A percentile compares a stretch with the other conserved stretches of the same genome.
phyloP scores from a whole-genome alignment of 495 filamentous ascomycete genomes.

The Durotheca rogersii region DNA sequence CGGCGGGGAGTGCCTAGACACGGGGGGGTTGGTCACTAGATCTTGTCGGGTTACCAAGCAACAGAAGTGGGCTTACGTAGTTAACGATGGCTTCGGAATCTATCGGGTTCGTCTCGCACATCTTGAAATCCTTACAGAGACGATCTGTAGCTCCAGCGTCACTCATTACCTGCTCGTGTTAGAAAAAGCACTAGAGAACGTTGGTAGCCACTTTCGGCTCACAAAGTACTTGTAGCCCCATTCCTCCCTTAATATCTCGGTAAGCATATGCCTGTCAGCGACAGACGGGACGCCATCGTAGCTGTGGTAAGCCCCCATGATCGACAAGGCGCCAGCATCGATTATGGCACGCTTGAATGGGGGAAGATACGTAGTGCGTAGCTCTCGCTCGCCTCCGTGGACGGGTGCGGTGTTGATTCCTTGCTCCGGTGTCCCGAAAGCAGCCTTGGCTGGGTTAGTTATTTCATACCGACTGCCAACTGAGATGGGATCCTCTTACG shows the following conservation, averaged over 20 bases:
- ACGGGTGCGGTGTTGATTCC: constrained; percentile 69
- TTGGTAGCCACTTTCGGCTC: constrained; percentile 36
- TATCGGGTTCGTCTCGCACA: constrained; percentile 58
- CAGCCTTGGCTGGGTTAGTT: constrained; percentile 38
- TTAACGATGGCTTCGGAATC: constrained; percentile 57
- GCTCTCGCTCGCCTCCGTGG: constrained; percentile 66
- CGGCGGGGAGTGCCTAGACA: constrained; percentile 57
- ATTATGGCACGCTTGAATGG: constrained; percentile 67
- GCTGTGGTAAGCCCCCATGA: constrained; percentile 70
- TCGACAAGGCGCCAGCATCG: constrained; percentile 62
- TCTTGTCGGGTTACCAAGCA: too few species aligned
- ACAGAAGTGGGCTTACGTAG: constrained; percentile 14
- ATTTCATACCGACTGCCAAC: not conserved
- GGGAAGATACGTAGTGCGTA: constrained; percentile 67
- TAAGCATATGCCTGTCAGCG: constrained; percentile 60
- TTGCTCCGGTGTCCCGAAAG: constrained; percentile 64
- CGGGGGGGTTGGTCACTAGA: constrained; percentile 1
- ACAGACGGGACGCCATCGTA: constrained; percentile 68
- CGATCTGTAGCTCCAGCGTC: constrained; percentile 68
- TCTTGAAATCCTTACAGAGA: constrained; percentile 60
- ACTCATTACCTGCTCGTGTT: constrained; percentile 35
- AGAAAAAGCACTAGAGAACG: constrained; percentile 1
- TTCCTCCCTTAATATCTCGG: constrained; percentile 64
- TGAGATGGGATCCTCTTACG: constrained; percentile 19
- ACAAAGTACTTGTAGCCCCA: constrained; percentile 69